Evolutionary conservation across 148 eudicot genomes (phyloP), one percentile per base, ranked within the genome.

Genomic region (Diospyros kaki): DNA sequence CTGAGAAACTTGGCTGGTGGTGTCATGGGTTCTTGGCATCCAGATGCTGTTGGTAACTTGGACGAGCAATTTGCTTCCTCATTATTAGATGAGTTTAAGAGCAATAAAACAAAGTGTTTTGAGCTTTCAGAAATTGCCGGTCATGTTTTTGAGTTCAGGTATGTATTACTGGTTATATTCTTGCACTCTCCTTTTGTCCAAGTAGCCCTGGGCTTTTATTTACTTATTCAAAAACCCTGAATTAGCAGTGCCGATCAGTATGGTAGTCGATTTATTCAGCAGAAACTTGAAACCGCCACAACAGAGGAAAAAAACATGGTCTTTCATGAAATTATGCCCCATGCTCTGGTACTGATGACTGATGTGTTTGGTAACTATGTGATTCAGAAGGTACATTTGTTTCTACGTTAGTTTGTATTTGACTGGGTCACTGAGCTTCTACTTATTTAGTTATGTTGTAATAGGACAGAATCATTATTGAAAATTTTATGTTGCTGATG

Each of bases 281-380:
- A 93, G 78, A 89, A 93, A 70, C 90, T 93, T 58, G 96, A 90
- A 81, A 90, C 87, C 64, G 93, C 93, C 10, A 85, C 92, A 4
- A 63, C 73, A 6, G 92, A 89, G 58, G 98, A 93, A 84, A 93
- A 89, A 71, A 76, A 80, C 77, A 83, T 87, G 89, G 92, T 93
- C 70, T 93, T 90, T 63, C 78, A 85, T 81, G 96, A 93, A 85
- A 88, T 93, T 56, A 86, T 86, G 74, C 96, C 96, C 42, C 93
- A 87, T 66, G 96, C 96, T 48, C 77, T 86, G 71, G 81, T 89
- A 59, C 82, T 93, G 48, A 93, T 93, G 91, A 93, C 98, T 17
- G 98, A 93, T 78, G 98, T 93, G 54, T 93, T 93, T 78, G 98
- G 98, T 53, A 93, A 93, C 77, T 93, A 93, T 77, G 96, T 93